Base-by-base conservation (phyloP, 148 eudicot species). In the Fallopia convolvulus region DNA sequence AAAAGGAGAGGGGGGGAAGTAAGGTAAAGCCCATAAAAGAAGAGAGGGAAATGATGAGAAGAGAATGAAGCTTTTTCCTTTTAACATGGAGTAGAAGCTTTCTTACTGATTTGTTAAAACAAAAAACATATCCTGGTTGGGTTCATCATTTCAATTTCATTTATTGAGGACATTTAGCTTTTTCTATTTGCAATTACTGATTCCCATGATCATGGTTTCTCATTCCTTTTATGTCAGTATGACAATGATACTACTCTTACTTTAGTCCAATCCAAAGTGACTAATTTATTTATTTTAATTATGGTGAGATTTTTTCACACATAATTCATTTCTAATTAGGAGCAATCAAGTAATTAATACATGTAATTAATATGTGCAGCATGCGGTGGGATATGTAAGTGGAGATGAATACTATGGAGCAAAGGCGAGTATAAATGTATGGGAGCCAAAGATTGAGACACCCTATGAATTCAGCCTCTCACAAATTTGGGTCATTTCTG, bases 351-450 rank as follows among this genome's bases (percentile, higher is more conserved):
- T 55, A n/a, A 55, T n/a, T 56, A 21, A 20, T 0, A 1, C 8
- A 2, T 55, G 6, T 3, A 63, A 63, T 56, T 68, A 6, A 3
- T 23, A 3, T 8, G 3, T 46, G 74, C 89, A 95, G 97, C 99
- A 95, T 79, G 99, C 98, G 26, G 91, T 93, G 30, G 99, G 94
- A 44, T 93, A 88, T 80, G 99, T 88, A 46, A 91, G 85, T 79
- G 99, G 98, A 66, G 91, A 88, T 15, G 84, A 91, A 78, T 95
- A 86, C 74, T 95, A 91, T 74, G 99, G 99, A 72, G 99, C 97
- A 42, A 95, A 95, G 74, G 94, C 99, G 44, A 91, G 90, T 79
- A 86, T 95, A 83, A 92, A 92, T 73, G 97, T 95, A 50, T 92
- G 97, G 97, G 80, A 96, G 14, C 99, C 99, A 0, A 81, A 77